Evolutionary conservation across 768 basidiomycete genomes (phyloP).

Genomic region (Solioccasus polychromus): DNA sequence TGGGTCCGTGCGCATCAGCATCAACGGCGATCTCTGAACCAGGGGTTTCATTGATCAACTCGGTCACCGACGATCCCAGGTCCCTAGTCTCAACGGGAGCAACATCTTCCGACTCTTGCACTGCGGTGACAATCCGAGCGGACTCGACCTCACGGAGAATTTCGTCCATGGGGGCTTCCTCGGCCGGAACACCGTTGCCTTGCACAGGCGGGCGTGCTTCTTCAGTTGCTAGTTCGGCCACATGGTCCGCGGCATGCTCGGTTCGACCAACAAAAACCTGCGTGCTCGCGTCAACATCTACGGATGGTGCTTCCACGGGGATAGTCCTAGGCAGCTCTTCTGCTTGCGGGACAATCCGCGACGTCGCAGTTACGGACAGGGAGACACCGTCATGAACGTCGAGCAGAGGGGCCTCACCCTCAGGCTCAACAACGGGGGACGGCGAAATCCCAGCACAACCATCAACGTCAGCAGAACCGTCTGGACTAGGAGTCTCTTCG

Average conservation of each 20-base stretch:
- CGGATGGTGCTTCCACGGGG: neutral
- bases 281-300: neutral
- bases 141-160: too few relatives aligned
- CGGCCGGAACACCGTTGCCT: neutral
- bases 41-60: slow-evolving; percentile 7
- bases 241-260: slow-evolving; percentile 9
- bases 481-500: slow-evolving; percentile 16
- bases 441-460: neutral
- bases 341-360: neutral
- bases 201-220: neutral
- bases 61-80: too few relatives aligned
- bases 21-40: neutral
- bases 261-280: neutral
- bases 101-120: too few relatives aligned
- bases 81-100: too few relatives aligned
- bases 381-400: neutral
- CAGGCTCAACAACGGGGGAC: neutral
- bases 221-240: neutral
- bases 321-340: neutral
- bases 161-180: too few relatives aligned
- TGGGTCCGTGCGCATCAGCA: neutral
- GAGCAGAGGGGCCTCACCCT: neutral
- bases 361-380: slow-evolving; percentile 6
- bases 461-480: neutral
- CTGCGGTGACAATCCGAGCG: too few relatives aligned